phyloP scores from a whole-genome alignment of 176 grass and related monocot genomes.

The Puya raimondii region DNA sequence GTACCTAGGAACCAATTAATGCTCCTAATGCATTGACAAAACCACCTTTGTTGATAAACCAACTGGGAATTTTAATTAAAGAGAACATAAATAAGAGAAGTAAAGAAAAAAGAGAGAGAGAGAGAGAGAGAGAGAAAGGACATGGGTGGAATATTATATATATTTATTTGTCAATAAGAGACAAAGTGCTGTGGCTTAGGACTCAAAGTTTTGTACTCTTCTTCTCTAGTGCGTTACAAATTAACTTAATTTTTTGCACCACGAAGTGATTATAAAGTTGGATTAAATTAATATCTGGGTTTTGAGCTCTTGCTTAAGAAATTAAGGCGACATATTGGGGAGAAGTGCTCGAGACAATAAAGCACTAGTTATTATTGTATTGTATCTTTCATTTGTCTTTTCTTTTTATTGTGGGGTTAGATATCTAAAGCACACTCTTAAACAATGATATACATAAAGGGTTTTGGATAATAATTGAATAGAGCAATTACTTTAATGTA shows the following conservation, averaged over 20 bases:
- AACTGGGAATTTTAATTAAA: neutral
- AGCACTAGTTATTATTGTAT: too few species aligned
- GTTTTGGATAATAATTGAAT: too few species aligned
- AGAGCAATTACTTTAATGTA: too few species aligned
- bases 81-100: neutral
- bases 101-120: neutral
- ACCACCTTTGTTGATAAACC: neutral
- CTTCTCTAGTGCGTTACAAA: too few species aligned
- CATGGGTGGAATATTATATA: constrained; percentile 25
- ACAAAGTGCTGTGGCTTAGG: neutral
- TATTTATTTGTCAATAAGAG: neutral
- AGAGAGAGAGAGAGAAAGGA: constrained; percentile 24
- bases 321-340: neutral
- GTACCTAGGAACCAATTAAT: neutral
- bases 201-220: neutral
- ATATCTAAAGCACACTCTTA: too few species aligned
- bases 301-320: neutral
- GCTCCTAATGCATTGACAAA: neutral
- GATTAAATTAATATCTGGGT: neutral
- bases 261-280: neutral
- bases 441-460: too few species aligned
- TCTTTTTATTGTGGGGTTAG: too few species aligned
- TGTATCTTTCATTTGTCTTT: too few species aligned
- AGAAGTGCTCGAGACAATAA: too few species aligned
- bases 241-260: neutral